A percentile compares a stretch with the other conserved stretches of the same genome.
These are phyloP conservation scores for Trichoderma asperelloides DNA, from an alignment of 495 filamentous ascomycete genomes.

Conservation along the genomic window DNA sequence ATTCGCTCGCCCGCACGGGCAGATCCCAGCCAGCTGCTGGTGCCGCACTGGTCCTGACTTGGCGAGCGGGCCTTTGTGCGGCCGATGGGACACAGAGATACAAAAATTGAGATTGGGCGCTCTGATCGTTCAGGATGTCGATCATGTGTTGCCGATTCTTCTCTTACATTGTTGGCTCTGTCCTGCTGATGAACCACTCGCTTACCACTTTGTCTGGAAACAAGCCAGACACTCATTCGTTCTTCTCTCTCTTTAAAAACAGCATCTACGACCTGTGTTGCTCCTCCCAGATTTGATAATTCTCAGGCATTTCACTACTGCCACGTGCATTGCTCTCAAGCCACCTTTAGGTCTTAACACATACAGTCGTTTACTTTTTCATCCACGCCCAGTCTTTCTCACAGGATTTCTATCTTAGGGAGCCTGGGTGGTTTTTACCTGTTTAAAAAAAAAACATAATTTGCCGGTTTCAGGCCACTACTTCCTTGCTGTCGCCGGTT, in stretches of 20 bases:
- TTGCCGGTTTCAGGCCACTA: background rate
- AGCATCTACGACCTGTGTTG: background rate
- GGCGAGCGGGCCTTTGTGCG: background rate
- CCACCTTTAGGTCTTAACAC: background rate
- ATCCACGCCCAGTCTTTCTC: background rate
- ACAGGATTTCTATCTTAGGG: background rate
- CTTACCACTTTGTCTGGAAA: background rate
- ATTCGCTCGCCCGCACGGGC: background rate
- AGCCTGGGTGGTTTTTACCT: background rate
- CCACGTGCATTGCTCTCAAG: background rate
- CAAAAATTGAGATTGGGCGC: background rate
- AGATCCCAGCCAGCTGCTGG: background rate
- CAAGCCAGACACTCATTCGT: background rate
- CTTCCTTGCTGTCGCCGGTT: background rate
- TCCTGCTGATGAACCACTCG: background rate
- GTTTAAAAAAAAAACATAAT: background rate
- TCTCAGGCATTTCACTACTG: background rate
- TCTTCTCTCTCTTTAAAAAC: background rate
- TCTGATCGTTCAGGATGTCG: background rate
- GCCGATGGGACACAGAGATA: background rate
- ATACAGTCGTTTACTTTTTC: background rate
- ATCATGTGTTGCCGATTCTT: background rate
- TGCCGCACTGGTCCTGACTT: background rate
- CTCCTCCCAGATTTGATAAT: background rate
- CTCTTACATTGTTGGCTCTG: background rate